phyloP scores from a whole-genome alignment of 1,139 yeast genomes.

The Yueomyces sp. region DNA sequence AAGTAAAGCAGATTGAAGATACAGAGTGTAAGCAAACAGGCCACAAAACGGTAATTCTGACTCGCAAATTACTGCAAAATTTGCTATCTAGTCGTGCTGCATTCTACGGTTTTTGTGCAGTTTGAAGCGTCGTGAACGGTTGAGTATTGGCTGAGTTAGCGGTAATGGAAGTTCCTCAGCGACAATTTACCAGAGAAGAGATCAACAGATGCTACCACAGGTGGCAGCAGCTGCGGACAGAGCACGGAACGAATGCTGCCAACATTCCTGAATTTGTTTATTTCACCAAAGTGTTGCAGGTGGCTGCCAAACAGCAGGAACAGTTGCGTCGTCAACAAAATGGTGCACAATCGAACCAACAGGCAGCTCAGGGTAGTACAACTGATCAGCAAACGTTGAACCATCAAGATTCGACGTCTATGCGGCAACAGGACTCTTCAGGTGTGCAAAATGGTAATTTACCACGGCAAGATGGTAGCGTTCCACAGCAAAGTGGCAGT shows the following conservation, averaged over 20 bases:
- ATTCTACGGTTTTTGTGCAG: no score
- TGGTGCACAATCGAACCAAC: conserved; percentile 16
- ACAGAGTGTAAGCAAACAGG: no score
- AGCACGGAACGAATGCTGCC: conserved; percentile 52
- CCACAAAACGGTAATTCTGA: no score
- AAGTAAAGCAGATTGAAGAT: no score
- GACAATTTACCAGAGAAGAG: conserved; percentile 24
- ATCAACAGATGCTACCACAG: conserved; percentile 29
- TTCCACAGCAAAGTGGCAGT: conserved; percentile 7
- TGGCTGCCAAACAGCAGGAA: conserved; percentile 38
- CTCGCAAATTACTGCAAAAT: no score
- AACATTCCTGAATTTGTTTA: conserved; percentile 51
- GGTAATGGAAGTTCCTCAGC: conserved; percentile 21
- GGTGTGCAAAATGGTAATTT: not conserved
- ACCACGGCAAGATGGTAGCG: conserved; percentile 5
- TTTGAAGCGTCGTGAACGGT: no score
- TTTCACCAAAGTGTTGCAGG: conserved; percentile 42
- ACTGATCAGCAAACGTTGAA: conserved; percentile 4
- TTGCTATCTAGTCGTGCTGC: no score
- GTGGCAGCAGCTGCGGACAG: conserved; percentile 51
- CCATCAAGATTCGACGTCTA: not conserved
- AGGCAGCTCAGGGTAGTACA: not conserved
- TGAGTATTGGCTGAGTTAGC: no score
- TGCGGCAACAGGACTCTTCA: conserved; percentile 7
- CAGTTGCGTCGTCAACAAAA: conserved; percentile 11